Evolutionary conservation across 2,329 filamentous ascomycete species (phyloP).

Genomic region (Alternaria incomplexa): DNA sequence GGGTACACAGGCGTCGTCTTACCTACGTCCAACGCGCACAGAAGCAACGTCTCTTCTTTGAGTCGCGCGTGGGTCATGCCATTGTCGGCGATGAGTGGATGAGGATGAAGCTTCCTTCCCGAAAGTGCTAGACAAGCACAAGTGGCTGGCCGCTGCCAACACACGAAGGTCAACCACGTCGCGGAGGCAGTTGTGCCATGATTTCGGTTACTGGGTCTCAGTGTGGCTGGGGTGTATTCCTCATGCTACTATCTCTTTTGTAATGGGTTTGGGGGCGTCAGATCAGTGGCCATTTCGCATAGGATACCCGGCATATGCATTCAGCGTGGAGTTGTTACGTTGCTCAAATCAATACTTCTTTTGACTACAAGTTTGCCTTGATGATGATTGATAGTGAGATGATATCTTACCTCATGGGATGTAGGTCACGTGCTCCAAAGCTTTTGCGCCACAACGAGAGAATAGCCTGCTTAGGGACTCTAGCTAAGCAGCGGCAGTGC

Average conservation of each 20-base stretch:
- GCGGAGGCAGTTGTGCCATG: neutral
- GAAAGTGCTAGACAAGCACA: conserved; percentile 6
- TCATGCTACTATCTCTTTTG: conserved; percentile 12
- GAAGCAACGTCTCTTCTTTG: conserved; percentile 25
- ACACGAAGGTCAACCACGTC: neutral
- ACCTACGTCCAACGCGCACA: conserved; percentile 13
- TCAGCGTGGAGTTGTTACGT: conserved; percentile 7
- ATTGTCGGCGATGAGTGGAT: conserved; percentile 34
- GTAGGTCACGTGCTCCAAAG: neutral
- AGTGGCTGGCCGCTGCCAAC: neutral
- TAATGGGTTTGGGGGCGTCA: conserved; percentile 5
- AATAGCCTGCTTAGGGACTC: neutral
- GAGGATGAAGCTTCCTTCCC: conserved; percentile 22
- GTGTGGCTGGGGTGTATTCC: neutral
- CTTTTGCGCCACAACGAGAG: neutral
- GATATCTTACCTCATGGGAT: neutral
- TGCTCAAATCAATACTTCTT: neutral
- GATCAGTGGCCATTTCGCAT: conserved; percentile 4
- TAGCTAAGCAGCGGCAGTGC: neutral
- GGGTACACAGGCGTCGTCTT: conserved; percentile 21
- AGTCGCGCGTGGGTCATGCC: conserved; percentile 23
- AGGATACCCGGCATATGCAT: conserved; percentile 16
- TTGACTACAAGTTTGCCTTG: neutral
- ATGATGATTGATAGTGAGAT: neutral
- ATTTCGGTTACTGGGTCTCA: conserved; percentile 4